Evolutionary conservation across 345 rosid genomes (phyloP).

Genomic region (Populus ilicifolia): DNA sequence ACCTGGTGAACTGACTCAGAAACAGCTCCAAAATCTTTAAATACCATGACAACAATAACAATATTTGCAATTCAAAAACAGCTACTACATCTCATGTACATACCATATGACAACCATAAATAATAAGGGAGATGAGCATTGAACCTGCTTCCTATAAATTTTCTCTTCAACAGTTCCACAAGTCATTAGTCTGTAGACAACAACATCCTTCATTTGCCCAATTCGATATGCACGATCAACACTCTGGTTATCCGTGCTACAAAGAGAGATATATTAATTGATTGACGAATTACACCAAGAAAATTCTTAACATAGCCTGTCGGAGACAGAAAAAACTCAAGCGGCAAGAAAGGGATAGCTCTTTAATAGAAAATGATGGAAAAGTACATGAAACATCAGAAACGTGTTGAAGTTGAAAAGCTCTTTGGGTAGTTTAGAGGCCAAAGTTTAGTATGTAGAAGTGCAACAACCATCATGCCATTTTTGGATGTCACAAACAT

Average conservation of each 20-base stretch:
- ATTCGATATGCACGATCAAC: constrained; percentile 99
- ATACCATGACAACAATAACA: background rate
- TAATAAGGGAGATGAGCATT: background rate
- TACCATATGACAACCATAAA: background rate
- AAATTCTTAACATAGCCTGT: background rate
- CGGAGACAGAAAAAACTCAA: background rate
- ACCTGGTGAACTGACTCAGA: background rate
- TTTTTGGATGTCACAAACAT: background rate
- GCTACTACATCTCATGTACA: background rate
- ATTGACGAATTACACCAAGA: background rate
- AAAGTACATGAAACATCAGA: background rate
- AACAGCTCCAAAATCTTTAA: background rate
- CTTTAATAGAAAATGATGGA: background rate
- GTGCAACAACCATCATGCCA: background rate
- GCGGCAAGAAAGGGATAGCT: background rate
- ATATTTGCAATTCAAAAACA: background rate
- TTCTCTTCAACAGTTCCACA: constrained; percentile 98
- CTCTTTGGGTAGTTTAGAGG: background rate
- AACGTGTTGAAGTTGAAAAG: background rate
- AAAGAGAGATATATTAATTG: constrained; percentile 2
- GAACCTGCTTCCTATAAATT: constrained; percentile 93
- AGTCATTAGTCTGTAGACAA: constrained; percentile 91
- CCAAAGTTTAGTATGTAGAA: background rate
- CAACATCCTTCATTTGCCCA: constrained; percentile 88
- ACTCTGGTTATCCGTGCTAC: constrained; percentile 95